These are phyloP conservation scores for Echinochloa phyllopogon DNA, from an alignment of 176 grass and related monocot genomes.

Conservation along the genomic window DNA sequence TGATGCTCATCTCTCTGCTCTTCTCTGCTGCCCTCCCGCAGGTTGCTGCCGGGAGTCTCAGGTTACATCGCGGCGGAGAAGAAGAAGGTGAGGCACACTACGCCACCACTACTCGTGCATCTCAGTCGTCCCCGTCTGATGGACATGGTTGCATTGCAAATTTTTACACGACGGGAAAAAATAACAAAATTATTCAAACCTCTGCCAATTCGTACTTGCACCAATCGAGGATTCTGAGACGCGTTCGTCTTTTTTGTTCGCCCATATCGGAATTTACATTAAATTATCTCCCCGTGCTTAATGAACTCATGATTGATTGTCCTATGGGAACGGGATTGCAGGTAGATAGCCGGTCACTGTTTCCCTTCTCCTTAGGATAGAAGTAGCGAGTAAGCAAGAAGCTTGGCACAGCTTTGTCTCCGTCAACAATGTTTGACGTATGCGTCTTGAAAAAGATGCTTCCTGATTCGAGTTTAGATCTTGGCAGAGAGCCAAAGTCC, in stretches of 20 bases:
- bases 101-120: not conserved
- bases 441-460: not conserved
- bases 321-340: not conserved
- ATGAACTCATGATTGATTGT: not conserved
- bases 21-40: slow-evolving; percentile 36
- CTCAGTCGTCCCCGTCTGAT: not conserved
- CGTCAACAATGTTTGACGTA: slow-evolving; percentile 21
- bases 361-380: not conserved
- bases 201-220: slow-evolving; percentile 10
- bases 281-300: not conserved
- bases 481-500: not conserved
- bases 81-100: slow-evolving; percentile 65
- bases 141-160: not conserved
- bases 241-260: not conserved
- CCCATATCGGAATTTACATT: not conserved
- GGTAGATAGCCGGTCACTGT: not conserved
- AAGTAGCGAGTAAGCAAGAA: not conserved
- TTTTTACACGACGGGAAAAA: not conserved
- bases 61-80: slow-evolving; percentile 81
- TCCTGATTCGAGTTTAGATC: not conserved
- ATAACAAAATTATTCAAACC: not conserved
- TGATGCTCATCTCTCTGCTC: not conserved
- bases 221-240: not conserved
- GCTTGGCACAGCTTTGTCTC: not conserved
- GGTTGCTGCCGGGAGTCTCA: slow-evolving; percentile 76